Conservation (phyloP, 164 flowering plant genomes). For the Stephania cephalantha region DNA sequence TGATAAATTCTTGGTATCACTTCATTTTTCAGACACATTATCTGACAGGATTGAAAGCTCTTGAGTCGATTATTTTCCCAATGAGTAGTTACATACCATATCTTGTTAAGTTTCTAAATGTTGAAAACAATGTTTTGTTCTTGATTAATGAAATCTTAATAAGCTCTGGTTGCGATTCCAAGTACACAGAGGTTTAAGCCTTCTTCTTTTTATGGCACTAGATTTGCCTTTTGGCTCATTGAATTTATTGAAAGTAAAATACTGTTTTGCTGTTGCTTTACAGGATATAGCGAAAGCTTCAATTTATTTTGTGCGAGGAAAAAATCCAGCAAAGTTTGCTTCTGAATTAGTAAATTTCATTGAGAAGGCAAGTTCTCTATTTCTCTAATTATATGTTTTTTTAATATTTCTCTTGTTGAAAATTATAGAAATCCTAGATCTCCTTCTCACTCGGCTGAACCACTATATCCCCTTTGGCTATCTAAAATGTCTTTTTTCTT, state of each 20-base stretch:
- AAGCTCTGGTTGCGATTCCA: no score
- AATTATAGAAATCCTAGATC: neutral
- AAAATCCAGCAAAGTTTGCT: slow-evolving; percentile 69
- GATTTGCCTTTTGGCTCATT: slow-evolving; percentile 2
- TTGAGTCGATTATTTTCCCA: neutral
- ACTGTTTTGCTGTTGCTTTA: slow-evolving; percentile 17
- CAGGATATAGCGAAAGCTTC: slow-evolving; percentile 87
- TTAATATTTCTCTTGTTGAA: neutral
- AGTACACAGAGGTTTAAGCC: neutral
- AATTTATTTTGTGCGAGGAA: slow-evolving; percentile 74
- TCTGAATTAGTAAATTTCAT: slow-evolving; percentile 68
- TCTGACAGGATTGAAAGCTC: neutral
- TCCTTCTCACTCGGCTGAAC: neutral
- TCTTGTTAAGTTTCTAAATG: neutral
- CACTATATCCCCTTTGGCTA: neutral
- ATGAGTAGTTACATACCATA: neutral
- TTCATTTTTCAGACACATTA: neutral
- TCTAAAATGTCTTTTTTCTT: neutral
- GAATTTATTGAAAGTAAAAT: neutral
- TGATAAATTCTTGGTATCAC: neutral
- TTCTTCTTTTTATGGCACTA: neutral
- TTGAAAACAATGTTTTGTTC: neutral
- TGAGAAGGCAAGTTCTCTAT: slow-evolving; percentile 64
- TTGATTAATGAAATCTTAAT: neutral
- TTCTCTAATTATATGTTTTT: neutral